These are phyloP conservation scores for Helianthus tuberosus DNA, from an alignment of 129 eudicot species.

Conservation along the genomic window DNA sequence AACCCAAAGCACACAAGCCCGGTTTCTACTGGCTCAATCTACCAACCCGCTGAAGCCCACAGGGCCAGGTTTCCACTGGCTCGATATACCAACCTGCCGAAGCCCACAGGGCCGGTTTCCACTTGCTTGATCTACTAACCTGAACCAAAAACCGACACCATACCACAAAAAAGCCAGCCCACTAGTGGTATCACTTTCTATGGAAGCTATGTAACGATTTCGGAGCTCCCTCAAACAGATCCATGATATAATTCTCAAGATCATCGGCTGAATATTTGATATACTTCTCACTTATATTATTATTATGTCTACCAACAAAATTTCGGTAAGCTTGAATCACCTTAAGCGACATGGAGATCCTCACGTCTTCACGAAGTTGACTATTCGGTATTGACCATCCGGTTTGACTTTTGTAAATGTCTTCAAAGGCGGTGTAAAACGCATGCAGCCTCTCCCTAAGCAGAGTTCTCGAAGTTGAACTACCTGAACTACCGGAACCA, in stretches of 20 bases:
- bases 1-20: background rate
- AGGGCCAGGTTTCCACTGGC: background rate
- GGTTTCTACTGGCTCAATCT: background rate
- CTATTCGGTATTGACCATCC: conserved; percentile 71
- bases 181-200: conserved; percentile 50
- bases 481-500: conserved; percentile 56
- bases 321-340: conserved; percentile 89
- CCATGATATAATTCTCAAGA: conserved; percentile 73
- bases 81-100: background rate
- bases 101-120: too few relatives aligned
- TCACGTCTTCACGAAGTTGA: conserved; percentile 78
- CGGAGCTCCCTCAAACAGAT: conserved; percentile 88
- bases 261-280: conserved; percentile 91
- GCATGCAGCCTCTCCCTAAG: conserved; percentile 77
- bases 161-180: conserved; percentile 2
- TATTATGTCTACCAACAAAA: conserved; percentile 68
- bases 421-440: conserved; percentile 83
- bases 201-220: conserved; percentile 69
- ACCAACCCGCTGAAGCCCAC: background rate
- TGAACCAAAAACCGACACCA: conserved; percentile 4
- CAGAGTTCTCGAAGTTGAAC: conserved; percentile 51
- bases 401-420: conserved; percentile 79
- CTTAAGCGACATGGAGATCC: conserved; percentile 87
- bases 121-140: background rate
- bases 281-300: conserved; percentile 65